Evolutionary conservation across 2,329 filamentous ascomycete species (phyloP), one percentile per base, ranked within the genome.

Genomic region (Fusarium proliferatum): DNA sequence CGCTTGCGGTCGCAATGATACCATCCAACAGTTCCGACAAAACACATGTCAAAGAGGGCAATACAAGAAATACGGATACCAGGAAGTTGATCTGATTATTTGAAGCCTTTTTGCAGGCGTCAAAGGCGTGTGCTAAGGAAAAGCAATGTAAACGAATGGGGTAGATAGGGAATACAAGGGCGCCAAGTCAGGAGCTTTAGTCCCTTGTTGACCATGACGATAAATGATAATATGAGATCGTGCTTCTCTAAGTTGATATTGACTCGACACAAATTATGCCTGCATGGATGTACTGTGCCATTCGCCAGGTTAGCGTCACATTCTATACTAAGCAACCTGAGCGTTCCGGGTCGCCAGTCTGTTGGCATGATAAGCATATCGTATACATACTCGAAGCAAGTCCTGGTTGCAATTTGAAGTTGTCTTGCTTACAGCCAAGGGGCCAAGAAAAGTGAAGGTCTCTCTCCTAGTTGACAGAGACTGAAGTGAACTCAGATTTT

Each of bases 41-140:
- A 59, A 41, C 61, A 69, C 45, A 51, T 58, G 46, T 9, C 30
- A 38, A 60, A 58, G 61, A 64, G 36, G 43, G 52, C 61, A 43
- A 56, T 75, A 67, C 59, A 64, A 60, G 62, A 51, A 64, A 74
- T 67, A 73, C 39, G 57, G 64, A 76, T 74, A 69, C 57, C 63
- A 70, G 55, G 63, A 65, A 62, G 26, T 52, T 61, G 59, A 28
- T 51, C 61, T 70, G 46, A 38, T 53, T 67, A 39, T 36, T 64
- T 39, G 68, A 48, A 60, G 56, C 42, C 38, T 55, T 55, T 33
- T 19, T 49, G 45, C 36, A 41, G 68, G 57, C 48, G 56, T 46
- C 57, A 38, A 51, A 49, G 34, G 34, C 26, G 34, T 64, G 38
- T 51, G 67, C 45, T 36, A 57, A 34, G 49, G 39, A 42, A 58